Evolutionary conservation across 2,329 filamentous ascomycete species (phyloP).

Genomic region (Sphaerulina vaccinii): DNA sequence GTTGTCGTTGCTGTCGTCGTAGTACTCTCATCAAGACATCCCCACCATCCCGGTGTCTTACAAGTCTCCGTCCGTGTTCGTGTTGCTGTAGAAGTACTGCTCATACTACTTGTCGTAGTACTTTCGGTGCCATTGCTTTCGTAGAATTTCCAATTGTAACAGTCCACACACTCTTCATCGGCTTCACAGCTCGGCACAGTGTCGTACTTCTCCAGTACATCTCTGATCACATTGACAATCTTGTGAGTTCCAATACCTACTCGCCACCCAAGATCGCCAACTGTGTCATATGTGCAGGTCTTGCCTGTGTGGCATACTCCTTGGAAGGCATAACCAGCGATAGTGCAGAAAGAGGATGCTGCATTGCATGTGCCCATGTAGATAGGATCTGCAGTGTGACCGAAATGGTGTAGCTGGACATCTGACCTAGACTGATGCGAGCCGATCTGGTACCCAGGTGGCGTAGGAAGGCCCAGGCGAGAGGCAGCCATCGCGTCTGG

Average conservation of each 20-base stretch:
- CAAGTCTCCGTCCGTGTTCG: slow-evolving; percentile 78
- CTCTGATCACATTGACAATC: slow-evolving; percentile 81
- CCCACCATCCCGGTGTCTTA: slow-evolving; percentile 91
- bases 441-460: slow-evolving; percentile 72
- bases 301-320: slow-evolving; percentile 85
- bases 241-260: slow-evolving; percentile 89
- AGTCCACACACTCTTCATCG: slow-evolving; percentile 80
- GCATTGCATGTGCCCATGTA: slow-evolving; percentile 93
- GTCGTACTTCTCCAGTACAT: slow-evolving; percentile 83
- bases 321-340: slow-evolving; percentile 91
- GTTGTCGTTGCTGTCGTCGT: slow-evolving; percentile 44
- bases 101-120: slow-evolving; percentile 57
- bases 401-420: slow-evolving; percentile 85
- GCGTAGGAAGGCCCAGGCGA: slow-evolving; percentile 79
- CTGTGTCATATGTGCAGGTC: slow-evolving; percentile 89
- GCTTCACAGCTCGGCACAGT: slow-evolving; percentile 71
- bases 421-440: slow-evolving; percentile 66
- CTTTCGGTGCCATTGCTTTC: slow-evolving; percentile 87
- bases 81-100: slow-evolving; percentile 56
- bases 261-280: slow-evolving; percentile 86
- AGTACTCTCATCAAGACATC: slow-evolving; percentile 64
- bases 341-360: slow-evolving; percentile 81
- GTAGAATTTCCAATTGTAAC: slow-evolving; percentile 90
- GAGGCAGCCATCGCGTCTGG: slow-evolving; percentile 85
- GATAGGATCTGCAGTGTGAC: slow-evolving; percentile 92